Conservation (phyloP, 2,329 filamentous ascomycete genomes). For the Fusarium ambrosium region DNA sequence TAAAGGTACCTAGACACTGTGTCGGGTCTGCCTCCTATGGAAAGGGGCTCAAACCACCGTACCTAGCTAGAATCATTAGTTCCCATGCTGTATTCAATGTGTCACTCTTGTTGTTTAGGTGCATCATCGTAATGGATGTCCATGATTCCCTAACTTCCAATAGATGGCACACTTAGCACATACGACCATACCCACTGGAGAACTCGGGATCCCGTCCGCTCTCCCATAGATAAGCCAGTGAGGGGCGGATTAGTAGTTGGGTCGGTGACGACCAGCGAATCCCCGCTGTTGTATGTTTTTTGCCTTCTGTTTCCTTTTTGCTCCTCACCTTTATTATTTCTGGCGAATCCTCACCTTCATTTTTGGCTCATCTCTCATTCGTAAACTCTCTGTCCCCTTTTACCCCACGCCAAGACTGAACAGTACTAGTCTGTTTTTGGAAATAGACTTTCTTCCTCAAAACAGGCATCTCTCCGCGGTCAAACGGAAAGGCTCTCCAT, state of each 20-base stretch:
- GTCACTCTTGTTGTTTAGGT: no score
- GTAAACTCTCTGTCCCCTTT: neutral
- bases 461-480: neutral
- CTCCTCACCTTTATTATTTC: neutral
- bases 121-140: no score
- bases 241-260: neutral
- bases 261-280: neutral
- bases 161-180: fast-evolving
- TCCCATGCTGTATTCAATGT: no score
- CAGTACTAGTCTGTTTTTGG: neutral
- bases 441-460: neutral
- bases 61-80: no score
- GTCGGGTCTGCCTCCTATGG: no score
- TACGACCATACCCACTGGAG: neutral
- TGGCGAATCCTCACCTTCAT: neutral
- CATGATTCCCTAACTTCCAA: neutral
- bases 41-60: no score
- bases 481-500: neutral
- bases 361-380: neutral
- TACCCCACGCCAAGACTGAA: neutral
- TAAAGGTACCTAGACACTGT: no score
- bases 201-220: neutral
- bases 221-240: neutral
- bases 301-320: neutral
- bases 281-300: neutral